Evolutionary conservation across 2,329 filamentous ascomycete genomes (phyloP).

Genomic region (Alternaria sp.): DNA sequence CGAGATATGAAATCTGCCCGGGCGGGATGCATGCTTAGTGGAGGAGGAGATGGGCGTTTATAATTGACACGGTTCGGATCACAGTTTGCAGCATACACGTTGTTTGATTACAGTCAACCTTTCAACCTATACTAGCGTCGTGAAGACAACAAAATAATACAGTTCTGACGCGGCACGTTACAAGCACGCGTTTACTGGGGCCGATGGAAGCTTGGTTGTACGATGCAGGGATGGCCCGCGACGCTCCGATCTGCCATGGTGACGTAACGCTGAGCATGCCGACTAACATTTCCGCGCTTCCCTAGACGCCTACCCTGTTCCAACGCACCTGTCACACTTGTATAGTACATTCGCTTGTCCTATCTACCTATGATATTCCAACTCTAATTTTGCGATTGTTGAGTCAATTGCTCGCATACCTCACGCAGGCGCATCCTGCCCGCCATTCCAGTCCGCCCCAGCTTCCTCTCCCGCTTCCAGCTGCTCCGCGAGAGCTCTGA

Average conservation of each 20-base stretch:
- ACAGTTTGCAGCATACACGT: not conserved
- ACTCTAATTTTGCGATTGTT: constrained; percentile 11
- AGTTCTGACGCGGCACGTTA: not conserved
- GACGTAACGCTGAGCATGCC: constrained; percentile 27
- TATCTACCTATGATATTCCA: constrained; percentile 6
- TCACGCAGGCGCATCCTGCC: not conserved
- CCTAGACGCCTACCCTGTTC: constrained; percentile 5
- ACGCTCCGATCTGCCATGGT: constrained; percentile 12
- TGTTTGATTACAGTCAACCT: not conserved
- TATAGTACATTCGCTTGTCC: constrained; percentile 5
- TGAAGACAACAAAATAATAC: not conserved
- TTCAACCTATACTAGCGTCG: not conserved
- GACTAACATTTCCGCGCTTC: constrained; percentile 29
- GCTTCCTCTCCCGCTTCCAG: constrained; percentile 13
- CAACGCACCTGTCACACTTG: constrained; percentile 2
- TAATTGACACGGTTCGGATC: not conserved
- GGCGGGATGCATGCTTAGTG: not conserved
- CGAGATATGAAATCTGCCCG: not conserved
- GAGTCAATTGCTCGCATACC: constrained; percentile 18
- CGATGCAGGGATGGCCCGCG: constrained; percentile 9
- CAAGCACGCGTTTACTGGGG: not conserved
- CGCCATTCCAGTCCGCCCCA: not conserved
- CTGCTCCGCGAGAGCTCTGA: constrained; percentile 11
- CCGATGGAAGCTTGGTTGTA: constrained; percentile 24
- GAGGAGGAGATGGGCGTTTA: not conserved